Conservation (phyloP, 306 rosid species). For the Luffa acutangula region DNA sequence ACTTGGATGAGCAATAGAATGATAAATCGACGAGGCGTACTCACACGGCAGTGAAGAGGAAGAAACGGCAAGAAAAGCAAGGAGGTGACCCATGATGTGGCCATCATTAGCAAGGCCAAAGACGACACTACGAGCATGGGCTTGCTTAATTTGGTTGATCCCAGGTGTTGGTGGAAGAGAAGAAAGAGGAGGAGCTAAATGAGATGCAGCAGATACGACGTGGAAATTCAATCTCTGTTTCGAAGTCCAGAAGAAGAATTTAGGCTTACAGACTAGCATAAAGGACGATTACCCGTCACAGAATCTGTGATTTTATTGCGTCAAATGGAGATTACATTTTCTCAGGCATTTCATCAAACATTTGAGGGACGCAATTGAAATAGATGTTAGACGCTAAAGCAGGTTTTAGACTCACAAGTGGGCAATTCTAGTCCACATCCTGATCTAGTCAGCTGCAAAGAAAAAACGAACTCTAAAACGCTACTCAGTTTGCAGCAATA, state of each 20-base stretch:
- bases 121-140: constrained; percentile 43
- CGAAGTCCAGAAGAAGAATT: constrained; percentile 12
- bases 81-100: constrained; percentile 36
- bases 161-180: constrained; percentile 31
- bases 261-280: constrained; percentile 27
- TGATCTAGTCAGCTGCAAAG: background rate
- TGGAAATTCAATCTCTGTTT: constrained; percentile 13
- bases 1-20: constrained; percentile 22
- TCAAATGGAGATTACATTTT: constrained; percentile 35
- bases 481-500: too few relatives aligned
- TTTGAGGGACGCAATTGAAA: background rate
- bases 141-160: constrained; percentile 42
- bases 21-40: constrained; percentile 35
- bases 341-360: constrained; percentile 52
- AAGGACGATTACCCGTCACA: background rate
- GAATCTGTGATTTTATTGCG: background rate
- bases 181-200: background rate
- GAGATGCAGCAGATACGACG: background rate
- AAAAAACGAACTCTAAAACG: too few relatives aligned
- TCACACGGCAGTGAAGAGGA: constrained; percentile 17
- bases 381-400: background rate
- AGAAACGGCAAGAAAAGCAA: constrained; percentile 31
- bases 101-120: constrained; percentile 24
- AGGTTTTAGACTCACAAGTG: background rate
- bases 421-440: background rate